Conservation (phyloP, 129 eudicot genomes). For the Calendula officinalis region DNA sequence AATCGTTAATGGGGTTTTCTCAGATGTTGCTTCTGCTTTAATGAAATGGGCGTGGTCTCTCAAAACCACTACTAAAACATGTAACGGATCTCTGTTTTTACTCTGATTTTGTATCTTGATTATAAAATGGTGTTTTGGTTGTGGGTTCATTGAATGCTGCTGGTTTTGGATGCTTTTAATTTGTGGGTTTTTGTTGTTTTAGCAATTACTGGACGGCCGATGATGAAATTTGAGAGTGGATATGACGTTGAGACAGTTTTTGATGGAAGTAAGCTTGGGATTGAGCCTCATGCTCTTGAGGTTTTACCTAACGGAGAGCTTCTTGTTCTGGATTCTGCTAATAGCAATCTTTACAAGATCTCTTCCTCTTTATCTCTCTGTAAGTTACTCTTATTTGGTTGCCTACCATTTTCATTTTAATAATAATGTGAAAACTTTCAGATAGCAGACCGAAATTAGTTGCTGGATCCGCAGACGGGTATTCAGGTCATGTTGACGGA, state of each 20-base stretch:
- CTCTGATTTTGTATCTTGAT: neutral
- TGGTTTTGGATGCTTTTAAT: neutral
- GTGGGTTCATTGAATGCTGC: neutral
- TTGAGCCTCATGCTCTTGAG: constrained; percentile 83
- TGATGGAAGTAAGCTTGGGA: constrained; percentile 99
- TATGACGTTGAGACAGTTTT: constrained; percentile 93
- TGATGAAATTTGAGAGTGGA: constrained; percentile 98
- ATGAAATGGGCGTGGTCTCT: constrained; percentile 88
- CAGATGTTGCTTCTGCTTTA: constrained; percentile 58
- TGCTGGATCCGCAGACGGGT: constrained; percentile 92
- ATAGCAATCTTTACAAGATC: constrained; percentile 93
- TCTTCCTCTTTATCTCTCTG: constrained; percentile 87
- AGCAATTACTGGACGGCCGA: constrained; percentile 80
- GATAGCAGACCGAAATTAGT: constrained; percentile 87
- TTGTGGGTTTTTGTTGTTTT: constrained; percentile 24
- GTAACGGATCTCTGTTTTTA: constrained; percentile 43
- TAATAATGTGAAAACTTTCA: constrained; percentile 30
- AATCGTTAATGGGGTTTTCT: constrained; percentile 73
- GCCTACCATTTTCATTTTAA: neutral
- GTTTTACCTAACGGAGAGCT: constrained; percentile 87
- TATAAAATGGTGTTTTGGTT: neutral
- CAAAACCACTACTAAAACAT: constrained; percentile 71
- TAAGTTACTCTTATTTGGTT: constrained; percentile 39
- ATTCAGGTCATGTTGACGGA: constrained; percentile 90
- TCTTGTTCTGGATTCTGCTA: constrained; percentile 81